Base-by-base conservation (phyloP, 768 basidiomycete genomes). In the Mycena alexandri region DNA sequence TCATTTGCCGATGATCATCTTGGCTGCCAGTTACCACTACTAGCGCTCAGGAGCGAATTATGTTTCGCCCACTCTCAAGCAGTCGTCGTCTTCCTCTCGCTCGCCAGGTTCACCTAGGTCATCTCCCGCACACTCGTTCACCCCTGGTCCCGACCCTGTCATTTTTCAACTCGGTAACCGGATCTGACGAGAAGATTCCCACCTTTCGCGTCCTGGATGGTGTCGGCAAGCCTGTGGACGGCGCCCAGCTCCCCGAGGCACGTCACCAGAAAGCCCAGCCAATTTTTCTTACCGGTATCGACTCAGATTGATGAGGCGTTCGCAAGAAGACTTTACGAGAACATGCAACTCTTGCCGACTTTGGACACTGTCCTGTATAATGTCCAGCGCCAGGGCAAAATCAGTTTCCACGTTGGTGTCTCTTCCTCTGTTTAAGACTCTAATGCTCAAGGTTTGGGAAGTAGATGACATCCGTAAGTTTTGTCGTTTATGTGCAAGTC, bases 311-410 rank as follows among this genome's bases (percentile, higher is more conserved):
- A 91, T 72, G 82, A 89, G 75, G 82, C 84, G 16, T 81, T 90
- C 70, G 93, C 93, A 12, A 87, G 83, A 58, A 89, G 80, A 73
- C 78, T 95, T 84, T 96, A 93, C 73, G 89, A 92, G 77, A 81
- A 90, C 63, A 95, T 94, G 92, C 86, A 87, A 61, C 83, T 93
- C 34, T 80, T 94, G 61, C 96, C 96, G 0, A 88, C 90, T 44
- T 80, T 96, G 76, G 96, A 98, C 80, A 95, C 90, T 71, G 83
- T 97, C 41, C 84, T 98, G 17, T 93, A 95, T 79, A 96, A 96
- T 72, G 89, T 96, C 11, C 96, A 98, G 75, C 88, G 96, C 10
- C 96, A 98, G 77, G 96, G 96, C 29, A 94, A 94, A 79, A 94
- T 94, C 71, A 93, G 92, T 6, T 95, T 95, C 78, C 95, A 94